Base-by-base conservation (phyloP, 331 rosid species). In the Acacia pycnantha region DNA sequence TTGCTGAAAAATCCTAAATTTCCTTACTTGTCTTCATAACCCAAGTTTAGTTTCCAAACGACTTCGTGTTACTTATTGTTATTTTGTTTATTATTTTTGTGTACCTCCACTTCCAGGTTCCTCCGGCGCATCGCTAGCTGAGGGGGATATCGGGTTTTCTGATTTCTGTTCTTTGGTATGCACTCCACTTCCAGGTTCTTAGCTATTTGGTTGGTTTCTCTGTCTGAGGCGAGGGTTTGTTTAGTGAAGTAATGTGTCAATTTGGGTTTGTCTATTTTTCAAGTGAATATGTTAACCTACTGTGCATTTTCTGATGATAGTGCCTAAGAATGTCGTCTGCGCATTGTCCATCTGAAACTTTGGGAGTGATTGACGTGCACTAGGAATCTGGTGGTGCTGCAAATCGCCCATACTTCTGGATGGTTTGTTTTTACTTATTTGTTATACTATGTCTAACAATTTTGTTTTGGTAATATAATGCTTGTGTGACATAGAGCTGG, bases 121-220 rank as follows among this genome's bases (percentile, higher is more conserved):
- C n/a, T n/a, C n/a, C n/a, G n/a, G n/a, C n/a, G n/a, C n/a, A n/a
- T 74, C 27, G 44, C 73, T 56, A 67, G 73, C 88, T 81, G 59
- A 80, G 89, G 87, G 89, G 87, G 24, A 44, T 53, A 79, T 77
- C 76, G 65, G 61, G 47, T 87, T 70, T 75, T 47, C 26, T 54
- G 37, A 73, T 78, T 88, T 82, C 62, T 26, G 56, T 71, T 29
- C 87, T 27, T 27, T 73, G 11, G 79, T 86, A 85, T 83, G 74
- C 79, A 62, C 58, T 77, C 46, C 51, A 67, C 12, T 75, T 10
- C 74, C 73, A 47, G 81, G 46, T 64, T 59, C n/a, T 80, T 21
- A 22, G 46, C 16, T 74, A 33, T 41, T 81, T 77, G 18, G 29
- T 74, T 86, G 64, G 19, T 69, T 88, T 56, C 83, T 80, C 40